phyloP scores from a whole-genome alignment of 805 yeast genomes.

The Vanderwaltozyma verrucispora region DNA sequence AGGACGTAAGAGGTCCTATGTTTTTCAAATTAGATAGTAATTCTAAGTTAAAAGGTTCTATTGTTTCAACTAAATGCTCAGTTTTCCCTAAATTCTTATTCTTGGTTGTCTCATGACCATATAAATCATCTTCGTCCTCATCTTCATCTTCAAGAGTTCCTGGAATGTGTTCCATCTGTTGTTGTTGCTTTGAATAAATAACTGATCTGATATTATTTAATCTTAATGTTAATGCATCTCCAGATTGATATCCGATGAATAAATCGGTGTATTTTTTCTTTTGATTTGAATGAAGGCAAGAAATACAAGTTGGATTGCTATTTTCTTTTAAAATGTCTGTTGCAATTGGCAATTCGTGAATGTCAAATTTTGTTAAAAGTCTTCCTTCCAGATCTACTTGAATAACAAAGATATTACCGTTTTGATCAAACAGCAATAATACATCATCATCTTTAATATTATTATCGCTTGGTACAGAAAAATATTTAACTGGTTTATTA shows the following conservation, averaged over 20 bases:
- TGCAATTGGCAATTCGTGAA: slow-evolving; percentile 22
- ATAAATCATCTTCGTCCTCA: slow-evolving; percentile 24
- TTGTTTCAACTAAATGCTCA: slow-evolving; percentile 15
- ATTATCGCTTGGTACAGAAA: slow-evolving; percentile 5
- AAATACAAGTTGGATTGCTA: slow-evolving; percentile 19
- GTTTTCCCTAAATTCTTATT: slow-evolving; percentile 6
- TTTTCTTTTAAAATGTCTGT: slow-evolving; percentile 22
- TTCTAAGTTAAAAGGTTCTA: slow-evolving; percentile 32
- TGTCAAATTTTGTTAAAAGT: slow-evolving; percentile 21
- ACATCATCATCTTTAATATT: slow-evolving; percentile 10
- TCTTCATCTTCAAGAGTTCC: slow-evolving; percentile 24
- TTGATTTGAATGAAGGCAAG: slow-evolving; percentile 15
- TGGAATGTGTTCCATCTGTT: slow-evolving; percentile 35
- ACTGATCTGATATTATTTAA: slow-evolving; percentile 23
- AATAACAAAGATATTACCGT: slow-evolving; percentile 18
- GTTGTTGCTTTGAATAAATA: slow-evolving; percentile 27
- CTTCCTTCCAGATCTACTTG: slow-evolving; percentile 25
- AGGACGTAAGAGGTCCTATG: slow-evolving; percentile 63
- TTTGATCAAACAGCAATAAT: slow-evolving; percentile 20
- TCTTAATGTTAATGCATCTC: slow-evolving; percentile 42
- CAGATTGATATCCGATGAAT: slow-evolving; percentile 52
- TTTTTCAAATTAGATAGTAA: slow-evolving; percentile 46
- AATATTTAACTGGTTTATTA: slow-evolving; percentile 11
- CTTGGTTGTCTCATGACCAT: slow-evolving; percentile 20
- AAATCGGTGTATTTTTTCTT: slow-evolving; percentile 33